These are phyloP conservation scores for Helotiales sp. DNA, from an alignment of 2,329 filamentous ascomycete species.

Conservation along the genomic window DNA sequence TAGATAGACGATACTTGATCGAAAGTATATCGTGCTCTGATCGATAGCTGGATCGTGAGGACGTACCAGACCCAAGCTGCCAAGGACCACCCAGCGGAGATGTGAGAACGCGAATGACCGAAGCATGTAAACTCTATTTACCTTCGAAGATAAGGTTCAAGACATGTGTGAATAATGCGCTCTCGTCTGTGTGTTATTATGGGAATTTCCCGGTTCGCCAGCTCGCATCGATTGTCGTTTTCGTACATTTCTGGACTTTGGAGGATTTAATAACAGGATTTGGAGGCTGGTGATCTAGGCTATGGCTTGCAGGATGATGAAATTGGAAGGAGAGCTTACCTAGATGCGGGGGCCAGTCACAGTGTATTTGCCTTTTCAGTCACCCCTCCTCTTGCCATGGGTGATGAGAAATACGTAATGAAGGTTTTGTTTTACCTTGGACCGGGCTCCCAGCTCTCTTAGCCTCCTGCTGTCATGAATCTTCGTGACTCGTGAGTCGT, in stretches of 20 bases:
- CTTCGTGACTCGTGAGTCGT: background rate
- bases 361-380: conserved; percentile 2
- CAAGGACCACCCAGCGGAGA: background rate
- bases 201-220: background rate
- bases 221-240: background rate
- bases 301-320: background rate
- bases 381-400: background rate
- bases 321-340: background rate
- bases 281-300: background rate
- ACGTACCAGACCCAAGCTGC: too few relatives aligned
- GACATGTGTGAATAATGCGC: background rate
- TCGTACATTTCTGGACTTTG: background rate
- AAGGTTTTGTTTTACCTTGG: background rate
- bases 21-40: conserved; percentile 1
- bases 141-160: background rate
- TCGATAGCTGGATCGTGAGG: background rate
- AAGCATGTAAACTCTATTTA: background rate
- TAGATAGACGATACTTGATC: too few relatives aligned
- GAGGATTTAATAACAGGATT: background rate
- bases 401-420: too few relatives aligned
- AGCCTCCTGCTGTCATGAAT: background rate
- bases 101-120: background rate
- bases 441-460: too few relatives aligned
- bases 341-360: background rate
- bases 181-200: background rate